A percentile compares a stretch with the other conserved stretches of the same genome.
Evolutionary conservation across 108 stramenopile species (phyloP).

Genomic region (Stephanodiscus minutulus): DNA sequence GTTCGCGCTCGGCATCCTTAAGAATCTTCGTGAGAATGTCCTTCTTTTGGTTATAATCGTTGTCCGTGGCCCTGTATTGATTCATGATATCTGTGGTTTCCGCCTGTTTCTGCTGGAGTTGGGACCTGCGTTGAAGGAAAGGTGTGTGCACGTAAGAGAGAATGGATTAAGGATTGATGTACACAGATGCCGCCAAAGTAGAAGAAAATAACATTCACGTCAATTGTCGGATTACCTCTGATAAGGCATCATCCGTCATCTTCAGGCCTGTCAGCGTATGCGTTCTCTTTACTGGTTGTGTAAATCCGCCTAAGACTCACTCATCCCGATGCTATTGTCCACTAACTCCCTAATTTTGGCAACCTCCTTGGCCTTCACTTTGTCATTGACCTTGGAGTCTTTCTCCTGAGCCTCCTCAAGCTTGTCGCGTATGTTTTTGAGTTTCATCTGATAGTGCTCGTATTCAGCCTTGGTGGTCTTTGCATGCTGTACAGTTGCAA

Average conservation of each 20-base stretch:
- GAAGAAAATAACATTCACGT: conserved; percentile 46
- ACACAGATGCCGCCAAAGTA: background rate
- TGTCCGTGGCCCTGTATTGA: conserved; percentile 28
- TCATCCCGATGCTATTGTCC: conserved; percentile 36
- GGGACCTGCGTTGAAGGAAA: conserved; percentile 18
- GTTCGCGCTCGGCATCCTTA: conserved; percentile 29
- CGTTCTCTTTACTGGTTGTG: conserved; percentile 58
- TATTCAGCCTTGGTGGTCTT: conserved; percentile 36
- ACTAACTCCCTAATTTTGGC: conserved; percentile 53
- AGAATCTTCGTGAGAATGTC: conserved; percentile 21
- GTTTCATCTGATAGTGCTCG: conserved; percentile 39
- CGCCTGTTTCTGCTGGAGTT: conserved; percentile 21
- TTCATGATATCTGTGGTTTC: conserved; percentile 31
- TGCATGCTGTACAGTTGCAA: conserved; percentile 31
- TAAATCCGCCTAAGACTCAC: conserved; percentile 54
- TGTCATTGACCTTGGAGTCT: conserved; percentile 55
- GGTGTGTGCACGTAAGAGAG: background rate
- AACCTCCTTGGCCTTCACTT: conserved; percentile 58
- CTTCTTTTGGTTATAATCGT: conserved; percentile 35
- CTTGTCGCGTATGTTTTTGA: conserved; percentile 56
- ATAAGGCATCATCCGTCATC: conserved; percentile 56
- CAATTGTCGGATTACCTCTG: conserved; percentile 42
- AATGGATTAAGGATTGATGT: background rate
- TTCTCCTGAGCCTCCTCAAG: conserved; percentile 55
- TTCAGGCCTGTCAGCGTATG: conserved; percentile 47